Evolutionary conservation across 2,329 filamentous ascomycete genomes (phyloP).

Genomic region (Sarocladium oryzae): DNA sequence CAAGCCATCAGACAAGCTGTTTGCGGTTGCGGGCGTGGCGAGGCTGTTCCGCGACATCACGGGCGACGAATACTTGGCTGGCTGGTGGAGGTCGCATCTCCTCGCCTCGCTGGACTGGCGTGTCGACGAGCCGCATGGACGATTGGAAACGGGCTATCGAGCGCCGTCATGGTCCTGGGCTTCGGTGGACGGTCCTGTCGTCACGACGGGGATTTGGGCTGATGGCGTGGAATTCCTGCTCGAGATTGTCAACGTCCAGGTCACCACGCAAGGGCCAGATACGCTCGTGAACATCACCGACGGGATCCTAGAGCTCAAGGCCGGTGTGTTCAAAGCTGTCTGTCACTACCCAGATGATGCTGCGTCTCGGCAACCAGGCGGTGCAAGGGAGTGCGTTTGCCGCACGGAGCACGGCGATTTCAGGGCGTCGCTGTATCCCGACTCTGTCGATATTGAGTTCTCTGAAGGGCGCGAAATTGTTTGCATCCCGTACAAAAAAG

Average conservation of each 20-base stretch:
- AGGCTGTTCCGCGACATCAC: slow-evolving; percentile 14
- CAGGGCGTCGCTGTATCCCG: not conserved
- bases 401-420: not conserved
- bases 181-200: not conserved
- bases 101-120: slow-evolving; percentile 16
- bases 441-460: not conserved
- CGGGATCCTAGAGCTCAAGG: not conserved
- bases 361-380: too few species aligned
- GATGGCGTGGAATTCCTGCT: not conserved
- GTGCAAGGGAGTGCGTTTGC: too few species aligned
- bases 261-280: not conserved
- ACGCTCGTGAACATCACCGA: not conserved
- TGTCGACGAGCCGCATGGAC: slow-evolving; percentile 12
- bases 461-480: not conserved
- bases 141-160: slow-evolving; percentile 8
- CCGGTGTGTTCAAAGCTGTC: not conserved
- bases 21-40: slow-evolving; percentile 19
- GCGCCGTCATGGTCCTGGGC: slow-evolving; percentile 21
- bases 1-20: slow-evolving; percentile 16
- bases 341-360: not conserved
- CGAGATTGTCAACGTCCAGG: not conserved
- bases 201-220: not conserved
- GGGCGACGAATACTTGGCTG: slow-evolving; percentile 19
- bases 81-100: slow-evolving; percentile 18
- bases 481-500: not conserved